Evolutionary conservation across 2,329 filamentous ascomycete genomes (phyloP).

Genomic region (Cryphonectria radicalis): DNA sequence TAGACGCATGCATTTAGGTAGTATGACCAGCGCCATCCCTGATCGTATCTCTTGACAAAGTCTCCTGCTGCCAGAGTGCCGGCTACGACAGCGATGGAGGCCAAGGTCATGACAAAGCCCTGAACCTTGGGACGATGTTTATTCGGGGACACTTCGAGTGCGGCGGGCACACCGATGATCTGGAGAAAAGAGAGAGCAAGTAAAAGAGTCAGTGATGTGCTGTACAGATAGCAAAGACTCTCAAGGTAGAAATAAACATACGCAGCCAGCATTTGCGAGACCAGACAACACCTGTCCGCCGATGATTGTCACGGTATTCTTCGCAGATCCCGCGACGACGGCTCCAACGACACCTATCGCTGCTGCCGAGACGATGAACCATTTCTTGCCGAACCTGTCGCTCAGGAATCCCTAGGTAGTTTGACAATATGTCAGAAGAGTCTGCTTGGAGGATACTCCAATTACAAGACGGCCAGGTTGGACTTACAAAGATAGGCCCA

Average conservation of each 20-base stretch:
- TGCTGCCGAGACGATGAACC: conserved; percentile 21
- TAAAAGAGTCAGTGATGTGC: not conserved
- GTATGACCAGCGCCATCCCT: conserved; percentile 23
- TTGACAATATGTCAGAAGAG: not conserved
- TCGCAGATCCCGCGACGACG: conserved; percentile 20
- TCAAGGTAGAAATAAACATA: not conserved
- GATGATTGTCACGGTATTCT: conserved; percentile 15
- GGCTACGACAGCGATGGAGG: conserved; percentile 17
- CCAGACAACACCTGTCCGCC: conserved; percentile 21
- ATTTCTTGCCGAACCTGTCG: conserved; percentile 23
- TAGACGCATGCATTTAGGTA: conserved; percentile 25
- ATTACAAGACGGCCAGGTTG: not conserved
- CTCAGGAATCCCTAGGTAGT: conserved; percentile 12
- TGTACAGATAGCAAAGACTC: not conserved
- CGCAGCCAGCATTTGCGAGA: conserved; percentile 26
- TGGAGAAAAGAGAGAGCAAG: not conserved
- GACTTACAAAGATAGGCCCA: conserved; percentile 19
- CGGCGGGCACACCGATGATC: conserved; percentile 22
- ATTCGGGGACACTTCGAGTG: conserved; percentile 22
- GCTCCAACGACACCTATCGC: conserved; percentile 18
- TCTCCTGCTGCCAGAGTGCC: conserved; percentile 21
- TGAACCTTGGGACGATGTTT: conserved; percentile 15
- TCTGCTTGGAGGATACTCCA: not conserved
- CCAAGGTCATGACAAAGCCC: conserved; percentile 17
- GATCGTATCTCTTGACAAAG: conserved; percentile 23